Base-by-base conservation (phyloP, 192 early-diverging fungal genomes). In the Mortierella alpina region DNA sequence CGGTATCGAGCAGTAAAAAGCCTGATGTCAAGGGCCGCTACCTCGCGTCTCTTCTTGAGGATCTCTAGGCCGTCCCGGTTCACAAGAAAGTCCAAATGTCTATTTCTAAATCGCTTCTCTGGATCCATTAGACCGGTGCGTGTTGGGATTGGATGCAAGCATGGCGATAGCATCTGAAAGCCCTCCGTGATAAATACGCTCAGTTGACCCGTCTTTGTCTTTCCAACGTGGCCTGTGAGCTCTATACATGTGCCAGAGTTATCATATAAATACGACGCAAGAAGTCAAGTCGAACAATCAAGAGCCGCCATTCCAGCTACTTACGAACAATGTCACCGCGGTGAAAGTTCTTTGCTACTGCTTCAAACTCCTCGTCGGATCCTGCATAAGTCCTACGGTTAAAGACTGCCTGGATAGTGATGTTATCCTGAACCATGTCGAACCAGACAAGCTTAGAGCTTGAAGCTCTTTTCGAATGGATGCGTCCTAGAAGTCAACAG, bases 61-160 rank as follows among this genome's bases (percentile, higher is more conserved):
- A 84, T 86, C 1, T 86, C 55, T 9, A 77, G 66, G 2, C 87
- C 73, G 40, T 87, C 82, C 5, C 83, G 75, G 75, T 95, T 95
- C 20, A 92, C 89, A 15, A 96, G 70, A 59, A 97, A 85, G 82
- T 95, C 94, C 44, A 97, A 63, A 70, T 92, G 84, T 58, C 94
- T 83, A 47, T 88, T 84, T 47, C 94, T 86, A 70, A 93, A 93
- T 40, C 93, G 84, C 75, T 90, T 90, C 54, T 92, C 89, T 4
- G 86, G 88, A 64, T 96, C 90, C 23, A 84, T 86, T 18, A 91
- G 69, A 13, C 87, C 90, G 20, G 88, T 83, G 42, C 85, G 82
- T 8, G 57, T 80, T 17, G 95, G 95, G 18, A 96, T 89, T 4
- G 83, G 68, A 49, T 88, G 90, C 23, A 94, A 57, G 65, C 93